These are phyloP conservation scores for Penicillium griseofulvum DNA, from an alignment of 2,329 filamentous ascomycete genomes.

Conservation along the genomic window DNA sequence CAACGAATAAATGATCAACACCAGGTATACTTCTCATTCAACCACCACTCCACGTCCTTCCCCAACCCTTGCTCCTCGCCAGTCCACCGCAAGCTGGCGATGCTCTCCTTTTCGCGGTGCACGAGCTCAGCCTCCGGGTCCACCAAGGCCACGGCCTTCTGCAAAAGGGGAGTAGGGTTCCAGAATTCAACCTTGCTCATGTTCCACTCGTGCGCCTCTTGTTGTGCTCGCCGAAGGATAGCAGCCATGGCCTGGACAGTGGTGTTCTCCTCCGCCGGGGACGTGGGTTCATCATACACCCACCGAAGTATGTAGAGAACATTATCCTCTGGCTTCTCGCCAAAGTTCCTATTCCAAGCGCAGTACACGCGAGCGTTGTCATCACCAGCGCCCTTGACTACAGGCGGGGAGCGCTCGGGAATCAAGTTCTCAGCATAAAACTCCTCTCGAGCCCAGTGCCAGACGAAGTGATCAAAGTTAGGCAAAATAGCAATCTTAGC, in stretches of 20 bases:
- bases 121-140: slow-evolving; percentile 40
- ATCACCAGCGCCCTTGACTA: slow-evolving; percentile 69
- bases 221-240: slow-evolving; percentile 65
- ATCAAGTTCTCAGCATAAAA: slow-evolving; percentile 68
- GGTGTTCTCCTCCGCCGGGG: slow-evolving; percentile 47
- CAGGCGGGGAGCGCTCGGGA: slow-evolving; percentile 48
- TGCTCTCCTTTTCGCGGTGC: slow-evolving; percentile 47
- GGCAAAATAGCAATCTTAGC: slow-evolving; percentile 66
- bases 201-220: slow-evolving; percentile 69
- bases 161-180: slow-evolving; percentile 67
- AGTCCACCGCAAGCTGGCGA: slow-evolving; percentile 48
- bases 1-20: slow-evolving; percentile 33
- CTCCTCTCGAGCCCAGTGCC: slow-evolving; percentile 79
- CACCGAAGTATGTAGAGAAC: slow-evolving; percentile 45
- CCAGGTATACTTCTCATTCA: slow-evolving; percentile 52
- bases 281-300: slow-evolving; percentile 40
- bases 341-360: slow-evolving; percentile 43
- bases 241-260: slow-evolving; percentile 57
- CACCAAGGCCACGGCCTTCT: slow-evolving; percentile 42
- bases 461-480: slow-evolving; percentile 65
- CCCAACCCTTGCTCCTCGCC: slow-evolving; percentile 38
- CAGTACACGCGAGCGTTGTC: slow-evolving; percentile 40
- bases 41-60: slow-evolving; percentile 46
- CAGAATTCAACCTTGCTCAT: slow-evolving; percentile 73
- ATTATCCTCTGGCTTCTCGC: slow-evolving; percentile 35